Evolutionary conservation across 495 filamentous ascomycete species (phyloP), one percentile per base, ranked within the genome.

Genomic region (Daldinia caldariorum): DNA sequence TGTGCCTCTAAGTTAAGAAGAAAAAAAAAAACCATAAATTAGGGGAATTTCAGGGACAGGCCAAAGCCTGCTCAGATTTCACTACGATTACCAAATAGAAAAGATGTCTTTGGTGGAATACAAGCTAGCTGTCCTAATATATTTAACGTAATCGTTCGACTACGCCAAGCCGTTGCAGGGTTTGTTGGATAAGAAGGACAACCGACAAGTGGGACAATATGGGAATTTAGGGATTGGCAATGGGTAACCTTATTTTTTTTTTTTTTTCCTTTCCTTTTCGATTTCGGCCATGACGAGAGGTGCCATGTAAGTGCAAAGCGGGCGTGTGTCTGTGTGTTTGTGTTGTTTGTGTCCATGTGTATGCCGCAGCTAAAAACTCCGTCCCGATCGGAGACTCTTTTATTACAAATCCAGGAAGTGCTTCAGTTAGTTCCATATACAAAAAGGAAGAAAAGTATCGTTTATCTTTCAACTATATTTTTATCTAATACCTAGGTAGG

Each of bases 71-170:
- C 62, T 73, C 38, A 58, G 50, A 49, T 50, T 50, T 20, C 38
- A 54, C 63, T 63, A 18, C 70, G 70, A 84, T 84, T 83, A 84
- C 81, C 79, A 83, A 81, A 84, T 82, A 74, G 79, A 83, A 84
- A 82, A 76, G 67, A 74, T 53, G 59, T 60, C 61, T 59, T 59
- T 66, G 62, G 67, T 73, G 68, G 77, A 71, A 66, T 73, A 55
- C 62, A 69, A 10, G 73, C 69, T 78, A 75, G 65, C 38, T 74
- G 77, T 66, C 74, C 74, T 76, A 80, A 79, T 82, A 80, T 77
- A 71, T 80, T 74, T 85, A 81, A 85, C 83, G 83, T 85, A 85
- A 85, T 85, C 77, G 77, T 67, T 73, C 77, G 72, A 77, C 74
- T 68, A 69, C 77, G 71, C 77, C 81, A 78, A 81, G 73, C 78